Evolutionary conservation across 768 basidiomycete genomes (phyloP).

Genomic region (Tricholoma sp.): DNA sequence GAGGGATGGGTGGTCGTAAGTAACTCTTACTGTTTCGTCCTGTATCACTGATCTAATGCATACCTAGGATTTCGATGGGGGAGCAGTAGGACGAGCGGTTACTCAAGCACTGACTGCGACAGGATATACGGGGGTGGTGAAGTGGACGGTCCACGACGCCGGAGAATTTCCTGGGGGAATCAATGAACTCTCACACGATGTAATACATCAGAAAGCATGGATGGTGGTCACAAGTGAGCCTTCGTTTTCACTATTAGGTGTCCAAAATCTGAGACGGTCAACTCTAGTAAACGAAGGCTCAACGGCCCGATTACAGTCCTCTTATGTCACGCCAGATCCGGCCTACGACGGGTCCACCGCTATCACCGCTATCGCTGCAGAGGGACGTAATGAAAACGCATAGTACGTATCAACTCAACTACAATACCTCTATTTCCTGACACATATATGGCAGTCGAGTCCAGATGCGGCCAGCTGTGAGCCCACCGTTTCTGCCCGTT

Average conservation of each 20-base stretch:
- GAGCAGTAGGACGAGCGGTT: constrained; percentile 40
- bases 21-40: not conserved
- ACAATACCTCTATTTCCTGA: not conserved
- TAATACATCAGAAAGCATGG: constrained; percentile 50
- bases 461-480: not conserved
- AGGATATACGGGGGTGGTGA: constrained; percentile 27
- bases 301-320: not conserved
- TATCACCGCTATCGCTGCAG: not conserved
- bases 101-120: constrained; percentile 22
- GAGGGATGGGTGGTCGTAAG: constrained; percentile 19
- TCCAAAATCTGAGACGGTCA: not conserved
- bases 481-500: not conserved
- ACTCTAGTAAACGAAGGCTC: not conserved
- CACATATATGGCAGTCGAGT: not conserved
- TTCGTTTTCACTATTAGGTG: not conserved
- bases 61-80: constrained; percentile 53
- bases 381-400: not conserved
- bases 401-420: not conserved
- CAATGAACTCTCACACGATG: constrained; percentile 32
- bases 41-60: not conserved
- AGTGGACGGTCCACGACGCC: constrained; percentile 35
- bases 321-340: not conserved
- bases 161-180: constrained; percentile 38
- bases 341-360: not conserved
- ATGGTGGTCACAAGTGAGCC: constrained; percentile 37